Conservation (phyloP, 768 basidiomycete species). For the Phaffia tasmanica region DNA sequence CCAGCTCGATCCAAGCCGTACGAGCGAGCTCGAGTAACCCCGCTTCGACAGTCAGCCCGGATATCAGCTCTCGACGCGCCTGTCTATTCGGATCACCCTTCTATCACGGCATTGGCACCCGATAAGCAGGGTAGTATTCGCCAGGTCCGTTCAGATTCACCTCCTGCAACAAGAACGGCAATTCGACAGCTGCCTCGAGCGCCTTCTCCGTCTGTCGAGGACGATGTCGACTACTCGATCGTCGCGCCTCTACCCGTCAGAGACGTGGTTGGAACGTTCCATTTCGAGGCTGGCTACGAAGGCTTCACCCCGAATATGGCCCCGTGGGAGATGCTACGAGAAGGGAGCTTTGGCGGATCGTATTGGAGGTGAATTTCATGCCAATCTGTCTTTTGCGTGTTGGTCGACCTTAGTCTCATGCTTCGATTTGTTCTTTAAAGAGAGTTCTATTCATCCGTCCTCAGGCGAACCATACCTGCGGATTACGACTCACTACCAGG, state of each 20-base stretch:
- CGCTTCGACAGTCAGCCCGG: constrained; percentile 17
- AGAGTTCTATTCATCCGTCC: constrained; percentile 8
- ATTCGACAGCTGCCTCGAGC: constrained; percentile 7
- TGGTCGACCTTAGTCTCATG: background rate
- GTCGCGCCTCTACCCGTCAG: constrained; percentile 5
- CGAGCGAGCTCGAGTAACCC: background rate
- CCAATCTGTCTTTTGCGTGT: no score
- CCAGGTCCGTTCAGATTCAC: background rate
- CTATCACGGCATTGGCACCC: background rate
- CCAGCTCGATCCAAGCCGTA: background rate
- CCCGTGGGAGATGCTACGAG: constrained; percentile 20
- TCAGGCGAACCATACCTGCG: background rate
- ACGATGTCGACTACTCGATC: constrained; percentile 8
- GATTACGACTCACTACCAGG: background rate
- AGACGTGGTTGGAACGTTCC: background rate
- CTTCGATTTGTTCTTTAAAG: background rate
- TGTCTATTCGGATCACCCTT: constrained; percentile 3
- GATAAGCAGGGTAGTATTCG: background rate
- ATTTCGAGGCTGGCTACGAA: constrained; percentile 21
- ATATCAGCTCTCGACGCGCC: constrained; percentile 9
- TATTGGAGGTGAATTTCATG: constrained; percentile 7
- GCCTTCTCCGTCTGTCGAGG: constrained; percentile 2
- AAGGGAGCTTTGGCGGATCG: constrained; percentile 16
- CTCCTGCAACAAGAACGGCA: background rate
- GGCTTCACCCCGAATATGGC: constrained; percentile 23